Conservation (phyloP, 1,284 basidiomycete species). For the Takashimella tepidaria region DNA sequence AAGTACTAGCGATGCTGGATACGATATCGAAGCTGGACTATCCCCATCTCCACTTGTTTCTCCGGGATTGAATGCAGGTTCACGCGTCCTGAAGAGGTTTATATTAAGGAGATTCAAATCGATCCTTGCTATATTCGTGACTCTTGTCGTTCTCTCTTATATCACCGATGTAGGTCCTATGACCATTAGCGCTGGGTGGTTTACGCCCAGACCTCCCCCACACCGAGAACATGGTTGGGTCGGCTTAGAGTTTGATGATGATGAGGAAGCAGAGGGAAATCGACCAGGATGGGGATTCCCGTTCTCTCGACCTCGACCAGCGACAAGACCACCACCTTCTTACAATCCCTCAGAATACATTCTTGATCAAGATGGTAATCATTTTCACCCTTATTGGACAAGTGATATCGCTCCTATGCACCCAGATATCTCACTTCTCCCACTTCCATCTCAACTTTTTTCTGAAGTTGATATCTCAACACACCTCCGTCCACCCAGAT, state of each 20-base stretch:
- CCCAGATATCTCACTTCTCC: slow-evolving; percentile 26
- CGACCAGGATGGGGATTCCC: too few species aligned
- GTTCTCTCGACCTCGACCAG: too few species aligned
- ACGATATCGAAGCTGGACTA: background rate
- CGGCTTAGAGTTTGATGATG: background rate
- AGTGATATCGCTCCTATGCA: slow-evolving; percentile 29
- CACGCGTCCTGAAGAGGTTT: too few species aligned
- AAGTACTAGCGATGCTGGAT: background rate
- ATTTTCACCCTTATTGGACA: slow-evolving; percentile 18
- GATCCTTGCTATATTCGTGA: background rate
- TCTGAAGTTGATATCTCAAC: slow-evolving; percentile 27
- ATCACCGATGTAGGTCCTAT: background rate
- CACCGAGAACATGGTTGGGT: background rate
- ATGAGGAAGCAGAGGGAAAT: too few species aligned
- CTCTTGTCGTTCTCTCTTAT: background rate
- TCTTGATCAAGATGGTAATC: slow-evolving; percentile 32
- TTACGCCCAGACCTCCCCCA: background rate
- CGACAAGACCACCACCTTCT: background rate
- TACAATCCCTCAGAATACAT: slow-evolving; percentile 7
- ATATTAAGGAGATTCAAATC: background rate
- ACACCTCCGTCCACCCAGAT: slow-evolving; percentile 16
- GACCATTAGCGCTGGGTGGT: too few species aligned
- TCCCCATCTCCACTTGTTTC: background rate
- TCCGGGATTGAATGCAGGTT: too few species aligned
- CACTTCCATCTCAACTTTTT: slow-evolving; percentile 24